Percentiles rank a stretch among this genome's conserved stretches.
Evolutionary conservation across 441 rosid species (phyloP).

Genomic region (Geranium incanum): DNA sequence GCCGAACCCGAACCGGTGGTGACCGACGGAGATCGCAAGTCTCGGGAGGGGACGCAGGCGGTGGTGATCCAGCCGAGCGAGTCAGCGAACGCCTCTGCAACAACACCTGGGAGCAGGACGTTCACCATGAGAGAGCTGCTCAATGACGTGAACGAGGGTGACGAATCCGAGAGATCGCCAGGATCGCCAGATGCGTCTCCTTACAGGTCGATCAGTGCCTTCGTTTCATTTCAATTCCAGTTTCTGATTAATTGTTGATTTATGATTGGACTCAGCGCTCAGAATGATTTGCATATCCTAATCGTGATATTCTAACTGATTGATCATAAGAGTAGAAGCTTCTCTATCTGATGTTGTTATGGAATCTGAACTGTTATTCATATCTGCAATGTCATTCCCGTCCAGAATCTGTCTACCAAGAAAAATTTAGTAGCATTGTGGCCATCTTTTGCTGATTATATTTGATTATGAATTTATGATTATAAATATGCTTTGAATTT

Average conservation of each 20-base stretch:
- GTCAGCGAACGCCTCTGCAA: conserved; percentile 23
- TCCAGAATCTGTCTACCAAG: too few relatives aligned
- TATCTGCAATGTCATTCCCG: too few relatives aligned
- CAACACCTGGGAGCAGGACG: conserved; percentile 53
- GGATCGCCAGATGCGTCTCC: conserved; percentile 41
- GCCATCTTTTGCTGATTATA: neutral
- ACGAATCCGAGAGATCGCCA: conserved; percentile 35
- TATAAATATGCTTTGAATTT: neutral
- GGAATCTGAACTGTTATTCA: too few relatives aligned
- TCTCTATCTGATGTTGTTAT: neutral
- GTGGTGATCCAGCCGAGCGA: conserved; percentile 35
- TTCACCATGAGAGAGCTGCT: conserved; percentile 90
- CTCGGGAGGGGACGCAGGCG: conserved; percentile 24
- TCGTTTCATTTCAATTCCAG: conserved; percentile 4
- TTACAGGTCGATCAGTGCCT: conserved; percentile 22
- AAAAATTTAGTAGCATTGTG: neutral
- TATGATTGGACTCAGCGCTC: neutral
- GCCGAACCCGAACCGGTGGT: conserved; percentile 4
- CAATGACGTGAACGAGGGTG: conserved; percentile 68
- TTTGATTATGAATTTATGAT: neutral
- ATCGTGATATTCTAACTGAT: neutral
- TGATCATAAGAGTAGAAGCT: neutral
- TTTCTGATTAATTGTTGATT: conserved; percentile 3
- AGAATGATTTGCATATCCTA: neutral
- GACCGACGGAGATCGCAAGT: conserved; percentile 20